These are phyloP conservation scores for Craterostigma plantagineum DNA, from an alignment of 257 asterid species.

Conservation along the genomic window DNA sequence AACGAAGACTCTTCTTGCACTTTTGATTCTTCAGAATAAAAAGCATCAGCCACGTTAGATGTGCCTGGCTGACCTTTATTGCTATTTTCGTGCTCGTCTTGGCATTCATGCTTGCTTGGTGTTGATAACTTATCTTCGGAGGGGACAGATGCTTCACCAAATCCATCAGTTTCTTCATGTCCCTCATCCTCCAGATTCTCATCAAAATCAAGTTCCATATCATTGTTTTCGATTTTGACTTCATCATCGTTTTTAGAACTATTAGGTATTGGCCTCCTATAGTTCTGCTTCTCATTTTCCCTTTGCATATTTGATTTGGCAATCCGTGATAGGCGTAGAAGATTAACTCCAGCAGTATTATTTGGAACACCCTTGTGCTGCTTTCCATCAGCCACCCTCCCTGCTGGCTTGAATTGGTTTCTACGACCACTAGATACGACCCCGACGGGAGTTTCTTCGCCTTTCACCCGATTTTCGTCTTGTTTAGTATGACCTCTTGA, in stretches of 20 bases:
- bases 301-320: slow-evolving; percentile 86
- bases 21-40: slow-evolving; percentile 26
- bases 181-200: slow-evolving; percentile 78
- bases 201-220: slow-evolving; percentile 94
- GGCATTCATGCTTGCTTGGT: slow-evolving; percentile 39
- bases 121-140: slow-evolving; percentile 40
- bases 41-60: slow-evolving; percentile 21
- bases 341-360: slow-evolving; percentile 51
- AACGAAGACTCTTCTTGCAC: slow-evolving; percentile 35
- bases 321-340: slow-evolving; percentile 82
- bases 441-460: slow-evolving; percentile 44
- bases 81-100: slow-evolving; percentile 35
- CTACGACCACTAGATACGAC: slow-evolving; percentile 41
- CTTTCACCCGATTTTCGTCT: slow-evolving; percentile 48
- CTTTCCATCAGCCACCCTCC: slow-evolving; percentile 20
- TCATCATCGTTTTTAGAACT: slow-evolving; percentile 73
- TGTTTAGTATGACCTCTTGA: slow-evolving; percentile 26
- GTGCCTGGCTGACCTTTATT: too few relatives aligned
- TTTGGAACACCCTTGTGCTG: slow-evolving; percentile 37
- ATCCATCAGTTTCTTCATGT: slow-evolving; percentile 60
- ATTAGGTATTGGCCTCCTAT: slow-evolving; percentile 84
- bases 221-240: slow-evolving; percentile 80
- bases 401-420: slow-evolving; percentile 37
- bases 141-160: slow-evolving; percentile 28
- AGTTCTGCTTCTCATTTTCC: slow-evolving; percentile 95